phyloP scores from a whole-genome alignment of 1,139 yeast genomes.

The Lodderomyces metapsilosis region DNA sequence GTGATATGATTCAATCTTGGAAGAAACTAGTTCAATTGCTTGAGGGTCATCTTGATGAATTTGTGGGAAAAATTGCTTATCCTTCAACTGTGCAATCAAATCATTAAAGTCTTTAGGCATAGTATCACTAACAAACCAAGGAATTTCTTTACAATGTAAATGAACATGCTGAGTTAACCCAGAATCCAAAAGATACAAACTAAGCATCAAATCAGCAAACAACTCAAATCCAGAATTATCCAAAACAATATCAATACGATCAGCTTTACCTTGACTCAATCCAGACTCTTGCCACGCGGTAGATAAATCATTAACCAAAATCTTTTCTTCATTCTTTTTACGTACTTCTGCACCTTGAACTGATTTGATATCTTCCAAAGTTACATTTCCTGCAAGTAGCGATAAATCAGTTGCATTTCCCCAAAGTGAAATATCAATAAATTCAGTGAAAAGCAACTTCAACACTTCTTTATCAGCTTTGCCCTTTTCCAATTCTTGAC shows the following conservation, averaged over 20 bases:
- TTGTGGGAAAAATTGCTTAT: constrained; percentile 51
- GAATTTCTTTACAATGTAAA: constrained; percentile 85
- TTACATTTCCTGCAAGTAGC: constrained; percentile 74
- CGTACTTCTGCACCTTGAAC: constrained; percentile 90
- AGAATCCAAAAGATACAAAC: constrained; percentile 73
- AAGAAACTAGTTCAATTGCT: constrained; percentile 42
- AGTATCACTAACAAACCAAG: constrained; percentile 98
- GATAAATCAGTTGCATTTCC: constrained; percentile 97
- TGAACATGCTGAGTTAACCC: constrained; percentile 61
- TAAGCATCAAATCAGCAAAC: constrained; percentile 79
- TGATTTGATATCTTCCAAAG: constrained; percentile 80
- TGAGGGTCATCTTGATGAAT: constrained; percentile 27
- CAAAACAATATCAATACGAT: constrained; percentile 78
- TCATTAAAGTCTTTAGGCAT: constrained; percentile 74
- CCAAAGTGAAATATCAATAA: constrained; percentile 89
- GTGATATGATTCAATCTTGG: constrained; percentile 49
- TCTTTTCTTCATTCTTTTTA: constrained; percentile 77
- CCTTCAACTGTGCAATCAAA: constrained; percentile 57
- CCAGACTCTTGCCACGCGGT: constrained; percentile 56
- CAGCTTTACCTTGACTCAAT: constrained; percentile 20
- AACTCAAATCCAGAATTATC: constrained; percentile 97
- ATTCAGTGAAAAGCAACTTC: constrained; percentile 66
- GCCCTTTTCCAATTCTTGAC: constrained; percentile 30
- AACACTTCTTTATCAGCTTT: constrained; percentile 46
- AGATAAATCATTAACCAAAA: constrained; percentile 72